Evolutionary conservation across 2,329 filamentous ascomycete genomes (phyloP), one percentile per base, ranked within the genome.

Genomic region (Aureobasidium leucospermi): DNA sequence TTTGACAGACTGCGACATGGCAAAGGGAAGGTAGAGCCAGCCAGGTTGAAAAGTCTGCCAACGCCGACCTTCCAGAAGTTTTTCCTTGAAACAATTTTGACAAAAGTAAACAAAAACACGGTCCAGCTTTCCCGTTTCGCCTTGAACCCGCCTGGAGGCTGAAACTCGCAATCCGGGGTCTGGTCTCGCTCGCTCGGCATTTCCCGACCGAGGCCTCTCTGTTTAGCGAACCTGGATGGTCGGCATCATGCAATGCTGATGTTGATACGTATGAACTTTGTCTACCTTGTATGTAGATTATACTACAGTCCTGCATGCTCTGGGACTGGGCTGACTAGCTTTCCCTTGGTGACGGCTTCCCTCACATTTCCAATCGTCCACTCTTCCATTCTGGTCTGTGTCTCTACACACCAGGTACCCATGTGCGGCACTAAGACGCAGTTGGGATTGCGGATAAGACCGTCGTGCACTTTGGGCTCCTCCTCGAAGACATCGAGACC

Each of bases 401-500:
- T 83, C 78, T 88, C 89, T 31, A 85, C 76, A 0, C 88, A 93
- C 80, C 83, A 90, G 0, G 90, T 95, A 0, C 90, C 90, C 88
- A 95, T 89, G 72, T 95, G 90, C 55, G 90, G 90, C 38, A 95
- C 75, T 31, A 96, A 78, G 66, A 93, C 78, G 23, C 89, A 88
- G 65, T 84, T 81, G 2, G 83, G 83, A 68, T 93, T 92, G 15
- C 76, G 75, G 13, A 92, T 65, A 43, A 95, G 76, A 1, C 86
- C 88, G 0, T 85, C 85, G 68, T 94, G 88, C 31, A 95, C 76
- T 60, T 82, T 78, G 0, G 90, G 90, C 72, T 95, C 90, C 39
- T 91, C 79, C 70, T 95, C 90, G 68, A 85, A 95, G 52, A 95
- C 90, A 70, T 95, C 90, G 5, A 95, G 78, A 1, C 90, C 90